Conservation (phyloP, 2,329 filamentous ascomycete genomes). For the Pseudonectria foliicola region DNA sequence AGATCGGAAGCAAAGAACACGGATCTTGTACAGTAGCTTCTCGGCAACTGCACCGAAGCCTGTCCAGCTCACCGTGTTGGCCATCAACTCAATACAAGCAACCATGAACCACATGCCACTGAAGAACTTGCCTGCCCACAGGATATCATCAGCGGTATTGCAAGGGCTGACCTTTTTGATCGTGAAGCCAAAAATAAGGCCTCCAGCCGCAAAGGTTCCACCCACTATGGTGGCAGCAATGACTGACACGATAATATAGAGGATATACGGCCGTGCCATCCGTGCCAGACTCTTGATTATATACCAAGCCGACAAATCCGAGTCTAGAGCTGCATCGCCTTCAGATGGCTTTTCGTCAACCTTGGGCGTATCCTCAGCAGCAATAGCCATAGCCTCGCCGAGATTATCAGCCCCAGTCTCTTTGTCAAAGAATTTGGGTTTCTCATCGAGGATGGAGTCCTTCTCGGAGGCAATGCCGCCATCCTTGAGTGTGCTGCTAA, state of each 20-base stretch:
- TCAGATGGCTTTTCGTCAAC: slow-evolving; percentile 24
- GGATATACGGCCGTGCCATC: slow-evolving; percentile 32
- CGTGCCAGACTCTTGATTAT: slow-evolving; percentile 31
- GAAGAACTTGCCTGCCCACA: slow-evolving; percentile 38
- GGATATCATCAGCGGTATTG: slow-evolving; percentile 31
- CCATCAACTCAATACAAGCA: slow-evolving; percentile 38
- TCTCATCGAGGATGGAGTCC: slow-evolving; percentile 31
- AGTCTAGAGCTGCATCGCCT: slow-evolving; percentile 32
- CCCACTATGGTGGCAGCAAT: slow-evolving; percentile 47
- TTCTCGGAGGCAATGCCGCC: slow-evolving; percentile 30
- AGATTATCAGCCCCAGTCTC: slow-evolving; percentile 6
- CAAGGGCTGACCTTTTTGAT: slow-evolving; percentile 41
- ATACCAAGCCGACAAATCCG: slow-evolving; percentile 31
- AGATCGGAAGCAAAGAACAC: slow-evolving; percentile 57
- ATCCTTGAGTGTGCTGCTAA: slow-evolving; percentile 23
- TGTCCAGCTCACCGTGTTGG: slow-evolving; percentile 50
- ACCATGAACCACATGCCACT: slow-evolving; percentile 50
- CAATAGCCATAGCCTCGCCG: slow-evolving; percentile 33
- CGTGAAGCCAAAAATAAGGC: slow-evolving; percentile 41
- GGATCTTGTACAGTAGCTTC: slow-evolving; percentile 55
- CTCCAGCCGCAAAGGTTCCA: slow-evolving; percentile 44
- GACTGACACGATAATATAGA: slow-evolving; percentile 34
- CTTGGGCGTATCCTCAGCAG: slow-evolving; percentile 25
- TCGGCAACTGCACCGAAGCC: slow-evolving; percentile 48
- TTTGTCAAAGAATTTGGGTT: slow-evolving; percentile 26